Base-by-base conservation (phyloP, 2,329 filamentous ascomycete species). In the Fusarium domesticum region DNA sequence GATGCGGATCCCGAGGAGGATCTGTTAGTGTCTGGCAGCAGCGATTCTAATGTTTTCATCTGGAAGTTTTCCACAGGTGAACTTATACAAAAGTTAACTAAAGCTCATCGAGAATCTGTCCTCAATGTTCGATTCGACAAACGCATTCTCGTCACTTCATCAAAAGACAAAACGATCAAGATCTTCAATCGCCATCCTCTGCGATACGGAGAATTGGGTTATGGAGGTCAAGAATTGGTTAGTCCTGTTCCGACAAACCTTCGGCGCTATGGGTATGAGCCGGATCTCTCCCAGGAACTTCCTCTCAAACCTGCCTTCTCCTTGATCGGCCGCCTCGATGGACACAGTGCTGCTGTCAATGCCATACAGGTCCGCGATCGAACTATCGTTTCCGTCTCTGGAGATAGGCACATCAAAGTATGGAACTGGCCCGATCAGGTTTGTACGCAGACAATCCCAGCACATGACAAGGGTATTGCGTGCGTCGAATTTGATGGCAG, bases 401-500 rank as follows among this genome's bases (percentile, higher is more conserved):
- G 93, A 15, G 93, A 98, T 64, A 84, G 93, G 30, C 82, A 87
- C 51, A 91, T 98, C 69, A 96, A 96, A 65, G 78, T 96, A 16
- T 98, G 93, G 93, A 85, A 95, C 64, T 88, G 95, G 72, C 85
- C 85, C 15, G 87, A 82, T 6, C 87, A 89, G 45, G 72, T 78
- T 34, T 92, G 88, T 64, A 76, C 79, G 35, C 82, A 87, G 58
- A 95, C 88, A 1, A 83, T 95, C 25, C 76, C 87, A 31, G 93
- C 92, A 2, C 93, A 98, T 60, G 82, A 81, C 51, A 98, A 98
- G 65, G 93, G 93, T 23, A 97, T 98, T 58, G 93, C 93, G 3
- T 98, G 93, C 64, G 91, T 98, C 14, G 92, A 98, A 67, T 97
- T 93, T 62, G 93, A 98, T 63, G 90, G 89, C 18, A 83, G 89